Percentiles rank a stretch among this genome's conserved stretches.
phyloP scores from a whole-genome alignment of 768 basidiomycete genomes.

The Leccinum imitatum region DNA sequence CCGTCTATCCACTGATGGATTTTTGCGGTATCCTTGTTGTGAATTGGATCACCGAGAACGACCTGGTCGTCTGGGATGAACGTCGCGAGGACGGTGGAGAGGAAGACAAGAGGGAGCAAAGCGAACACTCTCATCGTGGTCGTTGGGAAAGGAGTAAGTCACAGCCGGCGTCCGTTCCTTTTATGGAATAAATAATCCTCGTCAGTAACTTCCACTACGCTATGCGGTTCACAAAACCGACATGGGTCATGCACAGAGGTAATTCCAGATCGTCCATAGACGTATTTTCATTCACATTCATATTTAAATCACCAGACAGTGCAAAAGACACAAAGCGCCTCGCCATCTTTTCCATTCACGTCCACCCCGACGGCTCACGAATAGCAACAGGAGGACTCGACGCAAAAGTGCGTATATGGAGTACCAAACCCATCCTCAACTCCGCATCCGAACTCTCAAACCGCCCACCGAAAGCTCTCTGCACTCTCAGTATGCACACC shows the following conservation, averaged over 20 bases:
- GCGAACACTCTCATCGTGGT: slow-evolving; percentile 39
- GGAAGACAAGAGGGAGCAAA: slow-evolving; percentile 36
- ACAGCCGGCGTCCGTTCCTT: neutral
- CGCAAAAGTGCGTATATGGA: slow-evolving; percentile 96
- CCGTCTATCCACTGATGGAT: slow-evolving; percentile 65
- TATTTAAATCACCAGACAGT: slow-evolving; percentile 31
- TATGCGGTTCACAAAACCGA: slow-evolving; percentile 88
- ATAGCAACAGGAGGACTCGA: slow-evolving; percentile 98
- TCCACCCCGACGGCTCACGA: slow-evolving; percentile 93
- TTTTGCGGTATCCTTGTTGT: slow-evolving; percentile 43
- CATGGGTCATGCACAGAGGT: slow-evolving; percentile 85
- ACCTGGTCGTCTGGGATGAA: slow-evolving; percentile 44
- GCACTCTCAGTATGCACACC: slow-evolving; percentile 90
- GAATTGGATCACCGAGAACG: slow-evolving; percentile 31
- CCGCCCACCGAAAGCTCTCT: slow-evolving; percentile 80
- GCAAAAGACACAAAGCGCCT: slow-evolving; percentile 61
- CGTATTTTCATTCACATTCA: neutral
- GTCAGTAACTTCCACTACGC: neutral
- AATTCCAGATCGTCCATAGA: neutral
- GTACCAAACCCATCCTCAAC: slow-evolving; percentile 91
- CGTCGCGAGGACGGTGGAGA: slow-evolving; percentile 38
- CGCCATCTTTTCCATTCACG: slow-evolving; percentile 90
- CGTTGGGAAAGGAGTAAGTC: neutral
- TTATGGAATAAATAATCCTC: neutral
- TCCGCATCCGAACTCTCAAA: slow-evolving; percentile 62